Percentiles rank a stretch among this genome's conserved stretches.
phyloP scores from a whole-genome alignment of 176 grass and related monocot species.

The Phoenix dactylifera region DNA sequence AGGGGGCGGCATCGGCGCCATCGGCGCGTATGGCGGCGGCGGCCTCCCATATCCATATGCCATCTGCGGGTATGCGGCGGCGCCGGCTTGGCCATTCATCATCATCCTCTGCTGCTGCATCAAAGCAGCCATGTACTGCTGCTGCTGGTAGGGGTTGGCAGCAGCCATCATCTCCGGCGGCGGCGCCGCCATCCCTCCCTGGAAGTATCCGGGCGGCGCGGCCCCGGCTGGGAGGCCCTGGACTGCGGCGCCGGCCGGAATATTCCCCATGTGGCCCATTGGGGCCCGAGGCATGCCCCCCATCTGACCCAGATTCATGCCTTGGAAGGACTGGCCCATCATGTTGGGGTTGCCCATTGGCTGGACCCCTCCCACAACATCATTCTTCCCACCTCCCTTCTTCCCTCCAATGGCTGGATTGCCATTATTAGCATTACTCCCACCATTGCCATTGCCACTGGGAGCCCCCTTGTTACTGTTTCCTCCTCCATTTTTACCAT shows the following conservation, averaged over 20 bases:
- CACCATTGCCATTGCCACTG: slow-evolving; percentile 15
- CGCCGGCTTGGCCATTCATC: slow-evolving; percentile 12
- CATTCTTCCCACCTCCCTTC: slow-evolving; percentile 15
- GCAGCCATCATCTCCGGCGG: slow-evolving; percentile 4
- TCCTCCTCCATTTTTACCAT: slow-evolving; percentile 8
- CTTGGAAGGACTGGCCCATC: slow-evolving; percentile 36
- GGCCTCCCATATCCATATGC: too few species aligned
- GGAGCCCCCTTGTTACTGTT: slow-evolving; percentile 5
- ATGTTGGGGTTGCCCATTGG: slow-evolving; percentile 18
- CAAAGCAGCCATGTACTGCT: slow-evolving; percentile 15
- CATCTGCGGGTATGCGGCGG: too few species aligned
- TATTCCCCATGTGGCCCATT: slow-evolving; percentile 9
- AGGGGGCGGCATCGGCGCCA: not conserved
- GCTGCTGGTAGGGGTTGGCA: slow-evolving; percentile 25
- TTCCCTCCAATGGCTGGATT: slow-evolving; percentile 15
- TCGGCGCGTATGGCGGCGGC: not conserved
- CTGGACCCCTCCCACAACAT: slow-evolving; percentile 30
- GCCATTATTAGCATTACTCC: slow-evolving; percentile 9
- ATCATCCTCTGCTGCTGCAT: slow-evolving; percentile 31
- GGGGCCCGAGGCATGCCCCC: slow-evolving; percentile 20
- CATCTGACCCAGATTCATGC: slow-evolving; percentile 41
- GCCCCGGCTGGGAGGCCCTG: slow-evolving; percentile 33
- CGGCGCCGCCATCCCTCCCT: slow-evolving; percentile 8
- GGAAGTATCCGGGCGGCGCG: slow-evolving; percentile 37
- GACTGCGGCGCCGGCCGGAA: slow-evolving; percentile 17